Evolutionary conservation across 306 rosid species (phyloP), one percentile per base, ranked within the genome.

Genomic region (Vigna nakashimae): DNA sequence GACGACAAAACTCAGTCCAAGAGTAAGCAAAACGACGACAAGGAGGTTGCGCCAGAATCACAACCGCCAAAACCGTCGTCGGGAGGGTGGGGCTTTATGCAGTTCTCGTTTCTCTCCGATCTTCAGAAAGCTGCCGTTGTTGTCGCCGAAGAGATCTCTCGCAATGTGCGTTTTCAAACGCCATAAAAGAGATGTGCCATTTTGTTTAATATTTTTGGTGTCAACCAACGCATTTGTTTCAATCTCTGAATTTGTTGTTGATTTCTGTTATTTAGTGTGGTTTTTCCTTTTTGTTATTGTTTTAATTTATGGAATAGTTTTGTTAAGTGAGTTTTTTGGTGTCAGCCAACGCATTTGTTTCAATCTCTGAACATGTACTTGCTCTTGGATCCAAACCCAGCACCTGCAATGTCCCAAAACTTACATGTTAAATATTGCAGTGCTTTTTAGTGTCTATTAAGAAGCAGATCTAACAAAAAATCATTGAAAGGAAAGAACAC

Each of bases 101-200:
- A 89, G n/a, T 78, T 89, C 65, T 84, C 96, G 4, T 89, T 94
- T 78, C 83, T 91, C 80, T 80, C 90, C 4, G 96, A 94, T 90
- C 97, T 94, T 78, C 98, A 91, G 77, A 91, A 90, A 40, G 98
- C 96, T 20, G 98, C 97, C 9, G 89, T 88, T 55, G 96, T 90
- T 67, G 98, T 97, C 49, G 98, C 97, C 9, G 96, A 93, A 73
- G 98, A 93, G 88, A 91, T 93, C 86, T 91, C 98, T 46, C 97
- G 98, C 86, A 91, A 88, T 88, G 98, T 94, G 82, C 75, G 89
- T 71, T 22, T 72, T 45, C 2, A 48, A 70, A 65, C 20, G 28
- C 42, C 48, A 32, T 60, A 42, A 34, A 40, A 34, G 6, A 5
- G 8, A 32, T 58, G 55, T 22, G n/a, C n/a, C 73, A 13, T 52